phyloP scores from a whole-genome alignment of 2,329 filamentous ascomycete genomes.

The Fusarium foetens region DNA sequence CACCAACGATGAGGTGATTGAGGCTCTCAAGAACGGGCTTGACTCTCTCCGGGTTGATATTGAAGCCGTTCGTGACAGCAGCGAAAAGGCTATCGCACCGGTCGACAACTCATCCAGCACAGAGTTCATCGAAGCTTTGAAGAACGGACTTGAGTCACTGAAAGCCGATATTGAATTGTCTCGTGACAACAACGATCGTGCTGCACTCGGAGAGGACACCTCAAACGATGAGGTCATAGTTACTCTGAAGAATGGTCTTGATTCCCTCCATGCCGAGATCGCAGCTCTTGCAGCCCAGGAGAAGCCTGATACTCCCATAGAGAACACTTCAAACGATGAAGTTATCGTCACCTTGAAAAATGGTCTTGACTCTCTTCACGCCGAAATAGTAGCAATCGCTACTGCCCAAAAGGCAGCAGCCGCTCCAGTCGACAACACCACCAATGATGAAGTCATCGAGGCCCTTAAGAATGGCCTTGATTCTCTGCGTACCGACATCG shows the following conservation, averaged over 20 bases:
- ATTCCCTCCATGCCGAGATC: slow-evolving; percentile 77
- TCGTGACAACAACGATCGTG: slow-evolving; percentile 70
- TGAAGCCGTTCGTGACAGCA: slow-evolving; percentile 68
- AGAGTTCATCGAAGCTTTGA: slow-evolving; percentile 36
- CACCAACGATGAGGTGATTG: slow-evolving; percentile 36
- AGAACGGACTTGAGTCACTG: slow-evolving; percentile 37
- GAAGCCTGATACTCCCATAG: slow-evolving; percentile 18
- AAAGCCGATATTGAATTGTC: slow-evolving; percentile 51
- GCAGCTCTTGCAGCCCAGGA: slow-evolving; percentile 68
- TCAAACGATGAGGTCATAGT: slow-evolving; percentile 86
- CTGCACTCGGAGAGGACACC: slow-evolving; percentile 70
- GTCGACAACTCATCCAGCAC: slow-evolving; percentile 27
- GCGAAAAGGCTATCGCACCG: slow-evolving; percentile 51
- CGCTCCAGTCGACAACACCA: slow-evolving; percentile 21
- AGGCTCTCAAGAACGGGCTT: slow-evolving; percentile 34
- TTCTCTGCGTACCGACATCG: slow-evolving; percentile 40
- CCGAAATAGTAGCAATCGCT: slow-evolving; percentile 78
- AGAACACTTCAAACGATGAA: slow-evolving; percentile 69
- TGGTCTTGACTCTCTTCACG: slow-evolving; percentile 76
- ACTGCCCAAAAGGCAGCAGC: slow-evolving; percentile 61
- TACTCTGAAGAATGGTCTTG: slow-evolving; percentile 81
- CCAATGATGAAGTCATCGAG: slow-evolving; percentile 37
- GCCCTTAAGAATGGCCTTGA: slow-evolving; percentile 39
- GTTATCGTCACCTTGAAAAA: slow-evolving; percentile 85
- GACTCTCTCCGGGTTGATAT: slow-evolving; percentile 33